phyloP scores from a whole-genome alignment of 768 basidiomycete genomes.

The Xerocomellus intermedius region DNA sequence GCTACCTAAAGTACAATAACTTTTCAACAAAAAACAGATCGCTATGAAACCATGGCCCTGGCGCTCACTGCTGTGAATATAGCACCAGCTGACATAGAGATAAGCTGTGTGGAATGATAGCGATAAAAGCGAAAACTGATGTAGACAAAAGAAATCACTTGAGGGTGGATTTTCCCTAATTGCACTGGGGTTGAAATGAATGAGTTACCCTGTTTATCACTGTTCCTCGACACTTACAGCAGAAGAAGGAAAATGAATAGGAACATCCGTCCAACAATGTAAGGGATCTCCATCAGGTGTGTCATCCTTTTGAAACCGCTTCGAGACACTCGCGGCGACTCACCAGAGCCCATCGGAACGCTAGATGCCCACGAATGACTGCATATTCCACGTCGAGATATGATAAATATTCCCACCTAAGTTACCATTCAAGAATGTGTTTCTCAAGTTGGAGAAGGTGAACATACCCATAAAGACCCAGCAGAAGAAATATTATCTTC shows the following conservation, averaged over 20 bases:
- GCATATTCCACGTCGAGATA: conserved; percentile 22
- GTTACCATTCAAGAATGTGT: not conserved
- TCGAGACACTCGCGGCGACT: not conserved
- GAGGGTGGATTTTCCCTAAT: not conserved
- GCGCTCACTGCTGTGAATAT: conserved; percentile 14
- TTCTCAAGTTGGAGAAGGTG: not conserved
- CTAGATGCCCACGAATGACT: conserved; percentile 19
- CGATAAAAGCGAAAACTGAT: conserved; percentile 12
- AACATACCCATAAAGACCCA: conserved; percentile 27
- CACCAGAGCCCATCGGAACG: conserved; percentile 30
- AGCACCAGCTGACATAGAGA: conserved; percentile 2
- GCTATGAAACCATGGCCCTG: not conserved
- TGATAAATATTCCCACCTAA: conserved; percentile 27
- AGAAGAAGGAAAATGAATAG: conserved; percentile 16
- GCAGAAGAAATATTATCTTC: conserved; percentile 16
- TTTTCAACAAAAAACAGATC: not conserved
- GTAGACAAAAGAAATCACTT: conserved; percentile 1
- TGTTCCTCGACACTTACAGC: conserved; percentile 5
- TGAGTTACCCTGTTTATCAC: not conserved
- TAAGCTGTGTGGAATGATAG: not conserved
- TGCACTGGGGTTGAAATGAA: conserved; percentile 6
- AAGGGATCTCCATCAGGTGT: conserved; percentile 19
- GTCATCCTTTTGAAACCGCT: not conserved
- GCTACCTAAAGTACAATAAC: conserved; percentile 5
- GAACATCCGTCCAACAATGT: conserved; percentile 21